These are phyloP conservation scores for Macrolepiota dolichaula DNA, from an alignment of 768 basidiomycete genomes.

Conservation along the genomic window DNA sequence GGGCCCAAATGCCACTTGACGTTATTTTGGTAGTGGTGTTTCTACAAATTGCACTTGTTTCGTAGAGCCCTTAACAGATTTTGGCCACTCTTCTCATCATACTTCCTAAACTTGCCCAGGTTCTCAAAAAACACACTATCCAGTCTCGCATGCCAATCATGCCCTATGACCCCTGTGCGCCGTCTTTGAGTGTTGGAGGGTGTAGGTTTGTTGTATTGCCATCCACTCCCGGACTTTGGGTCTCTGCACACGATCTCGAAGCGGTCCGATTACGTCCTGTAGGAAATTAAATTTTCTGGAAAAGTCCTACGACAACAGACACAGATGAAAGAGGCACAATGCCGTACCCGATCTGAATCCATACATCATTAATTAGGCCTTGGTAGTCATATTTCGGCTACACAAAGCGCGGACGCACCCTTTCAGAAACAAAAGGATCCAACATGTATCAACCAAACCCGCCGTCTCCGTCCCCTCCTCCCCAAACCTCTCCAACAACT, in stretches of 20 bases:
- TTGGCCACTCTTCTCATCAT: constrained; percentile 87
- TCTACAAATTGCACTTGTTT: constrained; percentile 75
- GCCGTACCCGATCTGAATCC: constrained; percentile 78
- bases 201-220: no score
- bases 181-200: constrained; percentile 71
- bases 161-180: constrained; percentile 72
- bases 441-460: constrained; percentile 81
- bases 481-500: constrained; percentile 74
- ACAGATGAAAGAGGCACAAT: constrained; percentile 87
- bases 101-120: constrained; percentile 95
- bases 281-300: constrained; percentile 85
- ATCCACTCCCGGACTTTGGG: no score
- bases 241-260: constrained; percentile 98
- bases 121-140: constrained; percentile 93
- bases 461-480: constrained; percentile 93
- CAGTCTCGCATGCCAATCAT: constrained; percentile 84
- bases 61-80: constrained; percentile 46
- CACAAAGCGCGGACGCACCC: constrained; percentile 52
- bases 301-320: constrained; percentile 97
- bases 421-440: constrained; percentile 62
- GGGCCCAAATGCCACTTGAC: constrained; percentile 86
- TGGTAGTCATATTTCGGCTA: neutral
- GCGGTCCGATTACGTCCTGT: constrained; percentile 95
- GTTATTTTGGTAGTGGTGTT: constrained; percentile 97
- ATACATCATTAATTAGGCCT: neutral